These are phyloP conservation scores for Bombardia bombarda DNA, from an alignment of 495 filamentous ascomycete genomes.

Conservation along the genomic window DNA sequence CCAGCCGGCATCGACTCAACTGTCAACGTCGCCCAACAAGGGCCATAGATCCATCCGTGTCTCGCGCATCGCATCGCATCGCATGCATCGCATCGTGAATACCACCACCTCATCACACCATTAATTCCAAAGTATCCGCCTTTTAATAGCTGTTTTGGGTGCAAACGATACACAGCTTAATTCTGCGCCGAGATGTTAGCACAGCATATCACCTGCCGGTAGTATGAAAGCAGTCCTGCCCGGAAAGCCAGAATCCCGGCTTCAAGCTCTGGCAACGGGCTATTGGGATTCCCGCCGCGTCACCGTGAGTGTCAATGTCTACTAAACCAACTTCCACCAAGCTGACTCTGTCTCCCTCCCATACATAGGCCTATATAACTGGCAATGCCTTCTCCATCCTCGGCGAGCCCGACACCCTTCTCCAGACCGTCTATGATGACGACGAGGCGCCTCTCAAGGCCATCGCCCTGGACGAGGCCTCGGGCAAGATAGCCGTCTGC, in stretches of 20 bases:
- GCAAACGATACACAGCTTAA: too few relatives aligned
- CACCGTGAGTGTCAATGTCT: conserved; percentile 46
- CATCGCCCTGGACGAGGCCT: conserved; percentile 66
- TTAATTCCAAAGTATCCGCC: too few relatives aligned
- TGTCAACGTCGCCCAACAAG: too few relatives aligned
- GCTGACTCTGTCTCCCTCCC: not conserved
- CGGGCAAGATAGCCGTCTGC: conserved; percentile 79
- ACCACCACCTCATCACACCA: too few relatives aligned
- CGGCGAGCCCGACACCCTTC: conserved; percentile 59
- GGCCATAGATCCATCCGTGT: too few relatives aligned
- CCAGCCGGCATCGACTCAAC: too few relatives aligned
- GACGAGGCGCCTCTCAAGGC: conserved; percentile 63
- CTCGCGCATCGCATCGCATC: too few relatives aligned
- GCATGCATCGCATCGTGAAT: too few relatives aligned
- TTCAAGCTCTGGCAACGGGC: conserved; percentile 81
- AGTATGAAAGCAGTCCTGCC: conserved; percentile 73
- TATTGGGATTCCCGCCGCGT: conserved; percentile 74
- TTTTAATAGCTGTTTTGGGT: too few relatives aligned
- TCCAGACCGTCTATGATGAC: conserved; percentile 89
- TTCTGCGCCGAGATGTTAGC: conserved; percentile 11
- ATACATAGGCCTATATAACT: conserved; percentile 86
- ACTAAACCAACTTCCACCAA: not conserved
- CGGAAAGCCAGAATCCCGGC: conserved; percentile 80
- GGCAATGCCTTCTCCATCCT: conserved; percentile 82
- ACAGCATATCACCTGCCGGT: conserved; percentile 6